Evolutionary conservation across 805 yeast genomes (phyloP), one percentile per base, ranked within the genome.

Genomic region (Komagataella mondaviorum): DNA sequence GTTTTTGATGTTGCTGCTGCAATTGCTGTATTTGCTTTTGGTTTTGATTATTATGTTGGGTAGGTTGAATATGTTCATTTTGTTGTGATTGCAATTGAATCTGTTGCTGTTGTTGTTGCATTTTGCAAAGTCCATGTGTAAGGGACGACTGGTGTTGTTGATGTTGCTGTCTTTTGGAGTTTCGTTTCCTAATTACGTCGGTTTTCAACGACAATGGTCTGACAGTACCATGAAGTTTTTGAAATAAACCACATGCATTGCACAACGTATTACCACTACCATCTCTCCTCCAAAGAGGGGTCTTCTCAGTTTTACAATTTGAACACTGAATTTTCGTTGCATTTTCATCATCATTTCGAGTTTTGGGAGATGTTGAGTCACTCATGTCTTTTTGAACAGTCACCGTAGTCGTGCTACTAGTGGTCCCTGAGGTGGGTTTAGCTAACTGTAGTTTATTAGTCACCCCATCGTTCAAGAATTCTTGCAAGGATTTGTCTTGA

Each of bases 231-330:
- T 80, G 85, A 17, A 80, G 63, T 57, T 79, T 79, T 51, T 74
- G 71, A 58, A 79, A 80, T 20, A 80, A 65, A 0, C 85, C 85
- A 65, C 85, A 80, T 0, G 85, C 85, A 59, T 80, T 80, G 60
- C 85, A 80, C 4, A 80, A 65, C 2, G 84, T 78, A 54, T 78
- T 76, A 1, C 85, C 85, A 23, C 64, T 69, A 6, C 80, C 73
- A 58, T 79, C 82, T 58, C 78, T 71, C 47, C 85, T 64, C 85
- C 85, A 80, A 22, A 80, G 65, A 1, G 85, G 85, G 0, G 85
- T 80, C 53, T 77, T 80, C 2, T 72, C 60, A 0, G 85, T 79
- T 48, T 77, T 75, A 60, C 85, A 80, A 62, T 80, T 80, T 52
- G 67, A 67, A 60, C 85, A 80, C 55, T 74, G 77, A 3, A 75